These are phyloP conservation scores for Quercus ilex DNA, from an alignment of 306 rosid species.

Conservation along the genomic window DNA sequence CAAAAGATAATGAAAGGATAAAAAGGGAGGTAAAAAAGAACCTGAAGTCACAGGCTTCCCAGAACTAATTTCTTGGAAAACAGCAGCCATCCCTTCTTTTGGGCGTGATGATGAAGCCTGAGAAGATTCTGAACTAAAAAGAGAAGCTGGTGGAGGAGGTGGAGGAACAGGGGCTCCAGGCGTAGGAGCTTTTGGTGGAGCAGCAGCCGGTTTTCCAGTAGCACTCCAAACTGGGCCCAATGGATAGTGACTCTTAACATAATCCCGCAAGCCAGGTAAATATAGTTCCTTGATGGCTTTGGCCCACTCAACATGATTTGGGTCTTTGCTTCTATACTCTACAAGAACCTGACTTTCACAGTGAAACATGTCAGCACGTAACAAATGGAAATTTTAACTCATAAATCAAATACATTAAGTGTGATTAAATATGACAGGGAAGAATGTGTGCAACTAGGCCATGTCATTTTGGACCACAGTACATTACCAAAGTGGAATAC, in stretches of 20 bases:
- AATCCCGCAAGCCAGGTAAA: constrained; percentile 90
- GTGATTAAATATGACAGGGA: not conserved
- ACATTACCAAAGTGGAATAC: not conserved
- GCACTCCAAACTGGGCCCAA: constrained; percentile 90
- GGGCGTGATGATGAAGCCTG: constrained; percentile 84
- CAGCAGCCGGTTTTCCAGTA: constrained; percentile 59
- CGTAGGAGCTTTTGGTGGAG: constrained; percentile 58
- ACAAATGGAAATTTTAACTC: not conserved
- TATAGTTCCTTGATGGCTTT: constrained; percentile 95
- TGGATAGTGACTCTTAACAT: constrained; percentile 76
- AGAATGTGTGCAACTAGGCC: not conserved
- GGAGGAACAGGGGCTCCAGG: constrained; percentile 74
- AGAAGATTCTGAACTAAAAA: constrained; percentile 69
- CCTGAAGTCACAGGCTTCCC: constrained; percentile 77
- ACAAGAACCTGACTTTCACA: constrained; percentile 73
- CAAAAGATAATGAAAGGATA: constrained; percentile 1
- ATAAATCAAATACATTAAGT: not conserved
- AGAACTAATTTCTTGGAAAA: constrained; percentile 69
- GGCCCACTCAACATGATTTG: constrained; percentile 94
- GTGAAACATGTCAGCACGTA: constrained; percentile 12
- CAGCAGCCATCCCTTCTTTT: constrained; percentile 90
- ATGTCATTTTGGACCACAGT: not conserved
- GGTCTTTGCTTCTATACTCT: constrained; percentile 81
- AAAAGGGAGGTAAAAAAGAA: constrained; percentile 17
- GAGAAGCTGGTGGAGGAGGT: constrained; percentile 84